Percentiles rank a stretch among this genome's conserved stretches.
These are phyloP conservation scores for Colletotrichum liaoningense DNA, from an alignment of 2,329 filamentous ascomycete genomes.

Conservation along the genomic window DNA sequence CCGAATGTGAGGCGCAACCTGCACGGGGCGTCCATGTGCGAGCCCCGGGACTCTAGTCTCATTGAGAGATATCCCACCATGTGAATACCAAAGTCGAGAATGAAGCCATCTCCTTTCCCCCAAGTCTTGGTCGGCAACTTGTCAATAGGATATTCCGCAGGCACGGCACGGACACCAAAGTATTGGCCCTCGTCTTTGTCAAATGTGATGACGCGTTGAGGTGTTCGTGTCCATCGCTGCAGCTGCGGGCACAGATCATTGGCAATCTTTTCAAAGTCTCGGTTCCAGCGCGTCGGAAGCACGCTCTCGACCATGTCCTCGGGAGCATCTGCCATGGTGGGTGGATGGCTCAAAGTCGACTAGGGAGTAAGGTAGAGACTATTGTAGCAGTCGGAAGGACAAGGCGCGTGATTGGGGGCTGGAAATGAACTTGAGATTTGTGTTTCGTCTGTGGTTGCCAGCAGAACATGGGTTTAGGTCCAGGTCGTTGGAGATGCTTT, in stretches of 20 bases:
- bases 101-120: constrained; percentile 43
- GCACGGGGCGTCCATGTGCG: constrained; percentile 49
- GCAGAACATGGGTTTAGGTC: neutral
- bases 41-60: constrained; percentile 41
- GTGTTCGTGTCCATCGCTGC: constrained; percentile 33
- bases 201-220: constrained; percentile 39
- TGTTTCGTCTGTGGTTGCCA: neutral
- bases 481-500: neutral
- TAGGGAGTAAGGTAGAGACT: neutral
- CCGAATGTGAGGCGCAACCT: constrained; percentile 49
- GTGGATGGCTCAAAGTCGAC: neutral
- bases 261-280: constrained; percentile 19
- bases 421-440: neutral
- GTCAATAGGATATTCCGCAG: constrained; percentile 33
- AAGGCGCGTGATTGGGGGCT: neutral
- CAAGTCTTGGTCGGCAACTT: constrained; percentile 37
- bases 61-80: constrained; percentile 47
- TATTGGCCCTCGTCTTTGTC: constrained; percentile 36
- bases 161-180: constrained; percentile 38
- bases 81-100: constrained; percentile 48
- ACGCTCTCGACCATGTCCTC: constrained; percentile 26
- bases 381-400: neutral
- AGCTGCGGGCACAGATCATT: constrained; percentile 31
- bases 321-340: constrained; percentile 25
- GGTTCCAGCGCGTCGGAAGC: constrained; percentile 27